phyloP scores from a whole-genome alignment of 2,329 filamentous ascomycete species.

The Coniella vitis region DNA sequence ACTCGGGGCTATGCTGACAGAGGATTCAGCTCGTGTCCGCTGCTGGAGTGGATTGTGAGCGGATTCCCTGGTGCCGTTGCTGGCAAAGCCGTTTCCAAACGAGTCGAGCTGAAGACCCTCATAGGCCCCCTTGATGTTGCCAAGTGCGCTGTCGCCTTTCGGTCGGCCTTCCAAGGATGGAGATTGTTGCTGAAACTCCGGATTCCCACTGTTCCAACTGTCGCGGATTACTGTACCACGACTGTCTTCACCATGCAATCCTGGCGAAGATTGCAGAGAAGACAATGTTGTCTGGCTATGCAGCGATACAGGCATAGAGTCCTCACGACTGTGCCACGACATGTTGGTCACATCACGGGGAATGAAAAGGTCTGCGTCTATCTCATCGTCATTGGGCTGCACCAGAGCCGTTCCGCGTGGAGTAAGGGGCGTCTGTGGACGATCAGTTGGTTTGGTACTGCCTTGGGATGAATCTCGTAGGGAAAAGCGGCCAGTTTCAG shows the following conservation, averaged over 20 bases:
- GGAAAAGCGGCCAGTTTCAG: constrained; percentile 17
- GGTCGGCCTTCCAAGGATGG: constrained; percentile 13
- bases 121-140: constrained; percentile 19
- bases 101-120: constrained; percentile 22
- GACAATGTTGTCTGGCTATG: constrained; percentile 30
- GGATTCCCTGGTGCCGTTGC: constrained; percentile 2
- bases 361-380: constrained; percentile 18
- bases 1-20: constrained; percentile 4
- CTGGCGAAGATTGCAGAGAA: constrained; percentile 26
- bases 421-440: neutral
- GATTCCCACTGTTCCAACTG: constrained; percentile 23
- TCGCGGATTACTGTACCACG: constrained; percentile 28
- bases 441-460: neutral
- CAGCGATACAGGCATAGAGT: constrained; percentile 28
- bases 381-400: constrained; percentile 17
- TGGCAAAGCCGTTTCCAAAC: neutral
- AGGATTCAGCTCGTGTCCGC: constrained; percentile 10
- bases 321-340: constrained; percentile 25
- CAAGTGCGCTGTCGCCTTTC: constrained; percentile 21
- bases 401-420: constrained; percentile 14
- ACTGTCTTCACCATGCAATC: constrained; percentile 20
- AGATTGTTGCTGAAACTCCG: constrained; percentile 9
- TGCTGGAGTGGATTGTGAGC: constrained; percentile 10
- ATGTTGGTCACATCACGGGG: constrained; percentile 28
- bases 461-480: constrained; percentile 11